These are phyloP conservation scores for Jamesozyma rosinii DNA, from an alignment of 805 yeast species.

Conservation along the genomic window DNA sequence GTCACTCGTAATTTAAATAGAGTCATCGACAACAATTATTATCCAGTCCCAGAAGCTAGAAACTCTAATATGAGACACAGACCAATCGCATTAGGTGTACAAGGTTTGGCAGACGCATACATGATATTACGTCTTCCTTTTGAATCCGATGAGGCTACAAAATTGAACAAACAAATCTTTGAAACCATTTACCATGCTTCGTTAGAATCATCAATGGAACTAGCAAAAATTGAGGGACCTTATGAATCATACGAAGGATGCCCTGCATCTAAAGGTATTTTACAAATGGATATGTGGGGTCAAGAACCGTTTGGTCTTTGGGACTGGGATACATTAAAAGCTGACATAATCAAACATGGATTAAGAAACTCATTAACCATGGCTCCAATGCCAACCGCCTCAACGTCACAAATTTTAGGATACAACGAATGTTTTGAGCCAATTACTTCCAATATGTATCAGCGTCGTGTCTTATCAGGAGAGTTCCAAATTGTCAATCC, in stretches of 20 bases:
- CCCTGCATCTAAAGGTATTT: conserved; percentile 75
- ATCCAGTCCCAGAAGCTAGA: conserved; percentile 71
- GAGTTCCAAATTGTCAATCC: conserved; percentile 87
- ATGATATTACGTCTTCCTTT: conserved; percentile 74
- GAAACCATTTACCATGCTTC: conserved; percentile 95
- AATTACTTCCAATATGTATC: conserved; percentile 79
- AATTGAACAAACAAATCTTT: conserved; percentile 72
- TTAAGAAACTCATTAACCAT: conserved; percentile 77
- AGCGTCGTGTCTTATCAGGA: conserved; percentile 83
- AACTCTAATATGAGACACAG: conserved; percentile 68
- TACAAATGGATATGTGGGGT: conserved; percentile 85
- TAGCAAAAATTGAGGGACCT: conserved; percentile 58
- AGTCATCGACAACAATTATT: conserved; percentile 72
- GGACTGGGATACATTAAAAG: conserved; percentile 72
- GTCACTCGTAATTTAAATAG: conserved; percentile 67
- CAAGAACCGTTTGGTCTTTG: conserved; percentile 66
- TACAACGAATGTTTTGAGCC: conserved; percentile 94
- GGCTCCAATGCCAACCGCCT: conserved; percentile 97
- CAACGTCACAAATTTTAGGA: conserved; percentile 91
- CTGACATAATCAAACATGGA: conserved; percentile 52
- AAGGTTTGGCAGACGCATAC: conserved; percentile 89
- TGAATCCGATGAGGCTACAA: conserved; percentile 71
- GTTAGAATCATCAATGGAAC: conserved; percentile 73
- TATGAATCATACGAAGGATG: conserved; percentile 72
- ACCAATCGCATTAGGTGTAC: conserved; percentile 91